These are phyloP conservation scores for Solanum corneliomulleri DNA, from an alignment of 257 asterid genomes.

Conservation along the genomic window DNA sequence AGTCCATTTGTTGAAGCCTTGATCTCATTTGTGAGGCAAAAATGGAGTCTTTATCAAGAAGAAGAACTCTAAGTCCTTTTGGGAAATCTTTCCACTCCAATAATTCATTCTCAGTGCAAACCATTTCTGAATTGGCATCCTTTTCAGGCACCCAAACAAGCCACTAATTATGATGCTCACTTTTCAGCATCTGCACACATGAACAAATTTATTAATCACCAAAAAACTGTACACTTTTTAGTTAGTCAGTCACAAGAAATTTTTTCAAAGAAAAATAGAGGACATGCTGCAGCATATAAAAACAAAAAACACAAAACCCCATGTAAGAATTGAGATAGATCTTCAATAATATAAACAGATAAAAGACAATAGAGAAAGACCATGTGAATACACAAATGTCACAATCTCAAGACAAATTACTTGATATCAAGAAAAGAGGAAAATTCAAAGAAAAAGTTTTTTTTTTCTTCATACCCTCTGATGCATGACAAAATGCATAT, in stretches of 20 bases:
- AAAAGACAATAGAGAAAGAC: not conserved
- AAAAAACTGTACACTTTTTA: not conserved
- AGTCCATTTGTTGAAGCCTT: constrained; percentile 34
- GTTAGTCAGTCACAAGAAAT: not conserved
- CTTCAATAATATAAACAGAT: not conserved
- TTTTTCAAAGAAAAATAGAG: not conserved
- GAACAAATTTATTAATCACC: not conserved
- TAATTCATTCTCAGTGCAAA: constrained; percentile 34
- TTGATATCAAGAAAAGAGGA: not conserved
- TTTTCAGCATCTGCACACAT: constrained; percentile 3
- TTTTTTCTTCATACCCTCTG: not conserved
- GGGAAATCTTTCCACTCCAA: constrained; percentile 45
- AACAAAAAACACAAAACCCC: not conserved
- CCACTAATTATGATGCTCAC: not conserved
- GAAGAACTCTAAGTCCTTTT: constrained; percentile 39
- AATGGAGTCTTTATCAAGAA: constrained; percentile 18
- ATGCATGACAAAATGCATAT: not conserved
- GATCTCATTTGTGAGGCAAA: constrained; percentile 22
- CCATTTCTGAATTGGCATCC: constrained; percentile 41
- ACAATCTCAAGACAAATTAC: not conserved
- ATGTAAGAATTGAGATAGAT: not conserved
- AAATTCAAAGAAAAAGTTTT: not conserved
- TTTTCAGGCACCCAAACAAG: constrained; percentile 13
- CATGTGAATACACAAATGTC: not conserved
- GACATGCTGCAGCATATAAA: not conserved